Base-by-base conservation (phyloP, 225 moss, liverwort and hornwort species). In the Polytrichum commune region DNA sequence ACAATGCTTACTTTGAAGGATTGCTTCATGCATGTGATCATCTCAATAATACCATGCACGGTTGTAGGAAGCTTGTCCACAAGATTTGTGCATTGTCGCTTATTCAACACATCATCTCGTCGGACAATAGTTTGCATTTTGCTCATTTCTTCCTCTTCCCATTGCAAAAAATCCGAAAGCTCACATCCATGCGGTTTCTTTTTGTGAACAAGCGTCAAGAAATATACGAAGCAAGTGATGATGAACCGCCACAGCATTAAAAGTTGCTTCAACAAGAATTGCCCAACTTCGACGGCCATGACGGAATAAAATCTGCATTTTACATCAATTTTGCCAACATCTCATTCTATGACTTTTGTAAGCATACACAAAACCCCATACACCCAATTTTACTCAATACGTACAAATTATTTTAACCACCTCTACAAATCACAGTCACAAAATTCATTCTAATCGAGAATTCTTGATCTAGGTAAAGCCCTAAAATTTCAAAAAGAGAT, bases 61-160 rank as follows among this genome's bases (percentile, higher is more conserved):
- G 16, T 33, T 29, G 5, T 65, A 8, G 19, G 5, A 27, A 65
- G 29, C 29, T 65, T 33, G 29, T 0, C 1, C 7, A 29, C 29
- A 28, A 65, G 5, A 68, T 18, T 68, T 18, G 2, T 24, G 4
- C 68, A 66, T 66, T 66, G 66, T 19, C 66, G 35, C 24, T 66
- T 20, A 66, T 66, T 66, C n/a, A 66, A 66, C 19, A 66, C 46
- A 9, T n/a, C 22, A 6, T 25, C 18, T 53, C 7, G 35, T 5
- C 13, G 8, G 5, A 57, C 7, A 2, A 20, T 5, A 8, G 1
- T 22, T 19, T 57, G 56, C 5, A 57, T 57, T 22, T 57, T 57
- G 56, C 7, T 57, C 19, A 57, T 22, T 57, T 19, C 56, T 5
- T 4, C 55, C n/a, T 56, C 55, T 18, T 56, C 19, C n/a, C n/a